phyloP scores from a whole-genome alignment of 805 yeast species.

The Komagataella pastoris region DNA sequence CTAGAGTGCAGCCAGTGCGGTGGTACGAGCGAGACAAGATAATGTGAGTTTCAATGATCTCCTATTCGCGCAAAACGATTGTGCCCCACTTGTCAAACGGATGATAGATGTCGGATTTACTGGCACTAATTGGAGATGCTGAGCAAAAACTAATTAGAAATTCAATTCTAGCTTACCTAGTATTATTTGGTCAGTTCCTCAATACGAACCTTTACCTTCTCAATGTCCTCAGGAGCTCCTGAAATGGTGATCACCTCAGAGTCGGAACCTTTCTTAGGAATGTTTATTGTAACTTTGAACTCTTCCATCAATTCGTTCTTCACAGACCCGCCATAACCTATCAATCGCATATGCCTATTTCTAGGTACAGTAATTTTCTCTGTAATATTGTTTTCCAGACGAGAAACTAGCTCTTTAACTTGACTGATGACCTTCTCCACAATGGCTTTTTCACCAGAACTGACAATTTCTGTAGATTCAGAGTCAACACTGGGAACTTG shows the following conservation, averaged over 20 bases:
- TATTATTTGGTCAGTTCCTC: conserved; percentile 47
- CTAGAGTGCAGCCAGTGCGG: neutral
- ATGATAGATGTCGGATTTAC: neutral
- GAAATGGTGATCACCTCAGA: conserved; percentile 38
- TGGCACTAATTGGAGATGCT: neutral
- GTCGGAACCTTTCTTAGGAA: conserved; percentile 49
- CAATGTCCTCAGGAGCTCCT: conserved; percentile 59
- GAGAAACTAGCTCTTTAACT: conserved; percentile 48
- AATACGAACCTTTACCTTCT: conserved; percentile 49
- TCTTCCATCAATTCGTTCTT: conserved; percentile 65
- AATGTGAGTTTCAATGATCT: neutral
- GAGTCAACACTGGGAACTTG: conserved; percentile 59
- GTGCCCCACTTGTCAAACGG: neutral
- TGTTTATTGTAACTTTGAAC: conserved; percentile 44
- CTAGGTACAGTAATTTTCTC: conserved; percentile 48
- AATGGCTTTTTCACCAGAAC: conserved; percentile 63
- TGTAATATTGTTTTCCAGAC: conserved; percentile 44
- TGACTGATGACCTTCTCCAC: conserved; percentile 57
- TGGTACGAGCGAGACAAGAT: conserved; percentile 13
- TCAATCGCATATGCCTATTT: conserved; percentile 59
- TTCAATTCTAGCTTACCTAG: neutral
- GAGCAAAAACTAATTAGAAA: neutral
- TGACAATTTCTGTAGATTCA: conserved; percentile 42
- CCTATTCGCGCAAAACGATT: neutral
- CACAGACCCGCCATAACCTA: conserved; percentile 72